Evolutionary conservation across 108 stramenopile species (phyloP).

Genomic region (Cyclotella sp.): DNA sequence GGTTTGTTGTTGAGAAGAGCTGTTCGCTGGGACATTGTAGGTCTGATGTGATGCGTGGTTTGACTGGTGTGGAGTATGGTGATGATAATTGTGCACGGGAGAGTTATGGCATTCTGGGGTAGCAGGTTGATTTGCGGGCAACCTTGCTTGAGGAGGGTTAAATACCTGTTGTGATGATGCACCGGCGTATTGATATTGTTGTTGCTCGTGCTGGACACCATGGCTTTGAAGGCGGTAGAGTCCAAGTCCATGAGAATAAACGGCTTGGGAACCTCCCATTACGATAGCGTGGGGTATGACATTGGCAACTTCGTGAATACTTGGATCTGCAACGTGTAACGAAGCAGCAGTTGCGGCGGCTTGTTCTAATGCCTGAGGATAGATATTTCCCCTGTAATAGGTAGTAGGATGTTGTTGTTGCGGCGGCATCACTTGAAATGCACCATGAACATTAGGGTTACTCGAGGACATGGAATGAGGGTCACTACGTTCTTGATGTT

Average conservation of each 20-base stretch:
- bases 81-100: not conserved
- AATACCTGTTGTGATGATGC: conserved; percentile 8
- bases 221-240: not conserved
- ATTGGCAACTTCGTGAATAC: conserved; percentile 37
- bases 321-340: conserved; percentile 21
- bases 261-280: not conserved
- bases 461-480: not conserved
- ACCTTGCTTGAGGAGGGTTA: not conserved
- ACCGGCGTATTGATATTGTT: not conserved
- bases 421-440: conserved; percentile 4
- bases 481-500: not conserved
- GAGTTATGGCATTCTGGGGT: not conserved
- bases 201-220: conserved; percentile 4
- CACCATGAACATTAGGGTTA: not conserved
- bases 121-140: not conserved
- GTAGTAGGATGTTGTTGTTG: not conserved
- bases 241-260: conserved; percentile 11
- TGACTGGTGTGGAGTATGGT: not conserved
- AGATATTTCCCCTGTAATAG: not conserved
- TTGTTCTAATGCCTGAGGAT: conserved; percentile 21
- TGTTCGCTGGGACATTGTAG: not conserved
- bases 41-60: not conserved
- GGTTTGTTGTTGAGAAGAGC: not conserved
- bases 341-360: conserved; percentile 34
- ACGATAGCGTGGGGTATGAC: conserved; percentile 26